Percentiles rank a stretch among this genome's conserved stretches.
Evolutionary conservation across 73 alveolate genomes (phyloP).

Genomic region (Blepharisma japonicum): DNA sequence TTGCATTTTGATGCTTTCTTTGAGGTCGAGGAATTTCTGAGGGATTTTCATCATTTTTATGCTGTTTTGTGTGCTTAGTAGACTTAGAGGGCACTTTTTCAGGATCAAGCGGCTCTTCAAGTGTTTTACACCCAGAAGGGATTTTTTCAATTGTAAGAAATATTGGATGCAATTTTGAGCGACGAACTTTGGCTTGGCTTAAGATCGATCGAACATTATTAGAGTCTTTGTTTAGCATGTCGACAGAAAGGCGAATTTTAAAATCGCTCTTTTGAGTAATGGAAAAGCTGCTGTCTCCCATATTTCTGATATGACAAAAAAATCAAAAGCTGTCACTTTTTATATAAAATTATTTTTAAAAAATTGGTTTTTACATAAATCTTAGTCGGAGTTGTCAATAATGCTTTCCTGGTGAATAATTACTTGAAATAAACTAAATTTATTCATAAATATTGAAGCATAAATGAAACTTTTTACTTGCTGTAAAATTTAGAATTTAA

Average conservation of each 20-base stretch:
- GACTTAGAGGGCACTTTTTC: not conserved
- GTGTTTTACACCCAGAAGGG: not conserved
- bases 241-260: not conserved
- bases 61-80: not conserved
- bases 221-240: not conserved
- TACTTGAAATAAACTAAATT: no score
- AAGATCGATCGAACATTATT: not conserved
- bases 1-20: constrained; percentile 16
- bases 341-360: no score
- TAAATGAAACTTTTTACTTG: no score
- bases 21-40: not conserved
- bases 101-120: not conserved
- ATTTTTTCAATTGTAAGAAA: not conserved
- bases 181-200: constrained; percentile 5
- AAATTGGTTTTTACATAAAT: no score
- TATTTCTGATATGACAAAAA: not conserved
- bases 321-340: no score
- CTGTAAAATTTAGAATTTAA: no score
- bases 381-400: no score
- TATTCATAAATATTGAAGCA: no score
- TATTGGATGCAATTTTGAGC: not conserved
- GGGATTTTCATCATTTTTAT: no score
- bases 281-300: not conserved
- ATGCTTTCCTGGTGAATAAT: no score
- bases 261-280: not conserved